Base-by-base conservation (phyloP, 73 alveolate species). In the Tetrahymena malaccensis region DNA sequence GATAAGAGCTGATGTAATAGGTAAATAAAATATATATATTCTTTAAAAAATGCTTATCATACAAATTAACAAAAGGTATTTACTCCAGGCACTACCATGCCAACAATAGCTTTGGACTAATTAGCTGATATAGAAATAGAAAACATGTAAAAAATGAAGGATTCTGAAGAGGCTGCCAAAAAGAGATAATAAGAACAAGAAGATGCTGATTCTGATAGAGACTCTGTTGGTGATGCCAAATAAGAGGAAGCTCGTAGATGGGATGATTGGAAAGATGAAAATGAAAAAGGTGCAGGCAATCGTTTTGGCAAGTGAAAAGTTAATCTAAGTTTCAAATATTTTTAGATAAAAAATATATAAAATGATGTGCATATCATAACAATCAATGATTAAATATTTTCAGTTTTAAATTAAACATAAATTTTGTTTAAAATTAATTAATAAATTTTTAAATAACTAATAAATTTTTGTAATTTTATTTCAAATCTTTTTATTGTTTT, bases 201-300 rank as follows among this genome's bases (percentile, higher is more conserved):
- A 83, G 94, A 96, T 58, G 94, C 96, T 85, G 97, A 97, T 85
- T 85, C 96, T 57, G 98, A 97, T 94, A 85, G 95, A 43, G 98
- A 97, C 95, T 95, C 96, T 93, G 98, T 96, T 85, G 96, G 96
- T 93, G 98, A 97, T 85, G 96, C 94, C 34, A 95, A 96, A 93
- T 96, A 96, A 93, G 98, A 97, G 34, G 96, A 96, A 95, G 98
- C 97, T 34, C 96, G 98, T 85, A 96, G 94, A 43, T 97, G 98
- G 98, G 98, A 97, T 94, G 98, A 97, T 95, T 97, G 98, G 98
- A 97, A 97, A 89, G 98, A 97, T 95, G 98, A 94, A 84, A 96
- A 97, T 95, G 98, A 97, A 44, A 97, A 97, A 96, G 98, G 98
- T 94, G 96, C 98, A 84, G 98, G 98, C 34, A 97, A 97, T 94